Conservation (phyloP, 164 flowering plant species). For the Vitis labrusca region DNA sequence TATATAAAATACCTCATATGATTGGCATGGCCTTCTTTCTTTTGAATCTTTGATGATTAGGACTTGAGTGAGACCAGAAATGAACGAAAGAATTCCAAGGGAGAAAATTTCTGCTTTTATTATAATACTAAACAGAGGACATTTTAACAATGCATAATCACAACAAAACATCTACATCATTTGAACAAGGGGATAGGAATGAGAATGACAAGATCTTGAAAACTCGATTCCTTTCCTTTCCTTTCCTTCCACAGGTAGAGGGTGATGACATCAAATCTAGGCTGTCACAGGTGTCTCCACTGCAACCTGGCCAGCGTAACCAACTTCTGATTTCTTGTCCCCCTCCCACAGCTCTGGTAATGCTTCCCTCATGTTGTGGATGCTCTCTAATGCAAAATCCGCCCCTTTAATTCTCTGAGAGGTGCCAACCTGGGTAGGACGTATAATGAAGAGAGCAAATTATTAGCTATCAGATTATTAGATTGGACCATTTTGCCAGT, state of each 20-base stretch:
- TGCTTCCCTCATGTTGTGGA: constrained; percentile 64
- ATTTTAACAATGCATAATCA: neutral
- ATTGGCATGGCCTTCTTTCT: too few relatives aligned
- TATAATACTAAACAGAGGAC: neutral
- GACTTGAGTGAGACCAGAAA: too few relatives aligned
- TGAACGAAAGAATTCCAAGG: too few relatives aligned
- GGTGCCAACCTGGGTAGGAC: constrained; percentile 40
- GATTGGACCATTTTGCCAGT: neutral
- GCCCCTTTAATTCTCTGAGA: constrained; percentile 54
- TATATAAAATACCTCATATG: too few relatives aligned
- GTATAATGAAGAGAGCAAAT: too few relatives aligned
- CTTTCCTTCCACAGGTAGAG: neutral
- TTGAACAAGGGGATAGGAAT: constrained; percentile 3
- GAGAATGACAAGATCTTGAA: neutral
- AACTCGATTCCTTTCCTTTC: constrained; percentile 4
- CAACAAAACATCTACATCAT: constrained; percentile 15
- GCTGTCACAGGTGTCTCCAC: constrained; percentile 57
- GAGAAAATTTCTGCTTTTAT: too few relatives aligned
- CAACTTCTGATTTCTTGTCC: constrained; percentile 31
- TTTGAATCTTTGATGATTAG: too few relatives aligned
- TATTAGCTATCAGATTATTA: too few relatives aligned
- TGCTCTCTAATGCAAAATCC: constrained; percentile 58
- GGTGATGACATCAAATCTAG: constrained; percentile 15
- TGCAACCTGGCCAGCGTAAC: constrained; percentile 34
- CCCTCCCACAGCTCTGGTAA: constrained; percentile 57